Conservation (phyloP, 108 stramenopile species). For the Discostella pseudostelligera region DNA sequence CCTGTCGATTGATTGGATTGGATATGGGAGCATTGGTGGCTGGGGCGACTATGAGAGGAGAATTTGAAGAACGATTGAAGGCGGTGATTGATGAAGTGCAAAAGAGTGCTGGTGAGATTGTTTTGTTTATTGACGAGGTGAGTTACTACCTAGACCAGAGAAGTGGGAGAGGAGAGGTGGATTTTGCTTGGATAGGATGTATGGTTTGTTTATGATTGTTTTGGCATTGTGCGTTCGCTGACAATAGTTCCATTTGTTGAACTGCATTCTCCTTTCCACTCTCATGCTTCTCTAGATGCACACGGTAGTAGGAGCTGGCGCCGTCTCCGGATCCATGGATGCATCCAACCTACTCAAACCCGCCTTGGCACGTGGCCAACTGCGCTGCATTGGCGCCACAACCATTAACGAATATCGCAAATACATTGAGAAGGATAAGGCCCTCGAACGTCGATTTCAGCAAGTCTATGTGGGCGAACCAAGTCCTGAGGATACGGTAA, state of each 20-base stretch:
- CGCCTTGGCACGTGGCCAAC: constrained; percentile 94
- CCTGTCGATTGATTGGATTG: constrained; percentile 87
- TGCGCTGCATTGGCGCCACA: constrained; percentile 97
- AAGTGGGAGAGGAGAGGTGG: neutral
- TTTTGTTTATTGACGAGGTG: constrained; percentile 97
- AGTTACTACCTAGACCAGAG: neutral
- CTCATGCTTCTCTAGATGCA: constrained; percentile 60
- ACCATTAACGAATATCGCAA: constrained; percentile 97
- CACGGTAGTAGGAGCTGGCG: constrained; percentile 96
- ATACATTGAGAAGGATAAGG: constrained; percentile 98
- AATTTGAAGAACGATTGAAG: constrained; percentile 99
- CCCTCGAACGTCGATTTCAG: constrained; percentile 98
- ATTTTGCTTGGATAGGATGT: neutral
- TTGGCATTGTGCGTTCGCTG: neutral
- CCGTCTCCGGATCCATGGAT: constrained; percentile 93
- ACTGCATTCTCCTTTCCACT: too few species aligned
- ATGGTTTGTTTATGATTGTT: neutral
- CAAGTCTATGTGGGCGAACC: constrained; percentile 97
- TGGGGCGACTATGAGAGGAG: constrained; percentile 97
- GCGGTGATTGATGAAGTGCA: constrained; percentile 96
- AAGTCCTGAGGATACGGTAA: constrained; percentile 95
- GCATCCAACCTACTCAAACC: constrained; percentile 98
- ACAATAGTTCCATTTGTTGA: neutral
- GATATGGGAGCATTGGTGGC: constrained; percentile 98
- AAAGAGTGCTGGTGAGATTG: constrained; percentile 91